Evolutionary conservation across 352 stramenopile genomes (phyloP).

Genomic region (Globisporangium uncinulatum): DNA sequence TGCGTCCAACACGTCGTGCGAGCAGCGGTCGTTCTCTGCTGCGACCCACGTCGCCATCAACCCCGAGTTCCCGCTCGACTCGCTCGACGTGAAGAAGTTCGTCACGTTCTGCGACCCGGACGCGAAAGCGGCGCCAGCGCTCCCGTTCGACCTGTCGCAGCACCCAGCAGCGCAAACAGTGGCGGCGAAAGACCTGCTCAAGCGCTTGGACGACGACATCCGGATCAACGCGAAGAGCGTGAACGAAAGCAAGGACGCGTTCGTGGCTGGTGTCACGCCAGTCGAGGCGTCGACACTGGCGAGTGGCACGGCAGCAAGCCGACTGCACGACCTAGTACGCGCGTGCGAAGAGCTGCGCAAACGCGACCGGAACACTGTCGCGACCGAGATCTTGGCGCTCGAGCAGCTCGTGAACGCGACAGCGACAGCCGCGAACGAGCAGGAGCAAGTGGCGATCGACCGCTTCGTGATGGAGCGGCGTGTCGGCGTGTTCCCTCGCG

Average conservation of each 20-base stretch:
- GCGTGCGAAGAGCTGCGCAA: conserved; percentile 42
- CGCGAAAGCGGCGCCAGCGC: conserved; percentile 22
- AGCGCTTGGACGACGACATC: conserved; percentile 91
- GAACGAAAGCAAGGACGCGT: conserved; percentile 74
- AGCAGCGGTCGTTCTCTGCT: conserved; percentile 32
- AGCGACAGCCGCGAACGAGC: conserved; percentile 4
- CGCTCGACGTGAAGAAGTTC: conserved; percentile 60
- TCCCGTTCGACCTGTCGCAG: conserved; percentile 92
- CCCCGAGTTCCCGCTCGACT: conserved; percentile 66
- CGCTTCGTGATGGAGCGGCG: conserved; percentile 62
- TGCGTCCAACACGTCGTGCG: conserved; percentile 80
- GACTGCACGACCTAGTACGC: conserved; percentile 45
- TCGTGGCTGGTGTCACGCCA: conserved; percentile 56
- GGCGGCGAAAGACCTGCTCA: conserved; percentile 92
- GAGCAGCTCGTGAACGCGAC: conserved; percentile 53
- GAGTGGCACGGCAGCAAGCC: conserved; percentile 16
- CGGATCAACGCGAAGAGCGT: conserved; percentile 69
- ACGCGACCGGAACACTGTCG: conserved; percentile 46
- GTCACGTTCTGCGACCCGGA: conserved; percentile 76
- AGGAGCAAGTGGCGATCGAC: conserved; percentile 19
- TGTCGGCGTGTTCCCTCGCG: conserved; percentile 47
- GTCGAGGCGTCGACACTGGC: conserved; percentile 26
- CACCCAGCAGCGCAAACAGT: conserved; percentile 89
- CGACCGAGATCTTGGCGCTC: conserved; percentile 43
- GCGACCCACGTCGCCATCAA: conserved; percentile 33